phyloP scores from a whole-genome alignment of 495 filamentous ascomycete genomes.

The Penicillium desertorum region DNA sequence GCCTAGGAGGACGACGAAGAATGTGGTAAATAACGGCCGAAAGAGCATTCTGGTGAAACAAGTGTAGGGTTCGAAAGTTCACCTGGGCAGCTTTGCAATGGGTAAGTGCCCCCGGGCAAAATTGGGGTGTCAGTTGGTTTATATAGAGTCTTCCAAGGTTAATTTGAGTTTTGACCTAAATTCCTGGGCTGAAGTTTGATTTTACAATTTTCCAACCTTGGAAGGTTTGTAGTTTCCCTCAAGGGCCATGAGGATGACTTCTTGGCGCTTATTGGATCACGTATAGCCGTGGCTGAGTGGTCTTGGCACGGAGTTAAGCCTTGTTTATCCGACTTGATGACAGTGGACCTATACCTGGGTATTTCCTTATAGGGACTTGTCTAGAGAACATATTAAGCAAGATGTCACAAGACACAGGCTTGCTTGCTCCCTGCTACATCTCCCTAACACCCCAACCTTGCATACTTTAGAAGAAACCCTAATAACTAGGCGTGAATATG shows the following conservation, averaged over 20 bases:
- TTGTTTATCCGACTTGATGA: too few relatives aligned
- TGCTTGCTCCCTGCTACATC: too few relatives aligned
- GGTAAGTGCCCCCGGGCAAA: not conserved
- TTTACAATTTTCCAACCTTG: not conserved
- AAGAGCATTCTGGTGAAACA: not conserved
- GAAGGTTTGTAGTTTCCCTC: not conserved
- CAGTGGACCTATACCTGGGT: too few relatives aligned
- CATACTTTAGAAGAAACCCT: too few relatives aligned
- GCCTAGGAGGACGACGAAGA: not conserved
- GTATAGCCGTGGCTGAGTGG: slow-evolving; percentile 2
- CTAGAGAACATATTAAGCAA: too few relatives aligned
- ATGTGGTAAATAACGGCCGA: not conserved
- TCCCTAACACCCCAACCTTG: too few relatives aligned
- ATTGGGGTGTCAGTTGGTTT: not conserved
- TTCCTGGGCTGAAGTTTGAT: not conserved
- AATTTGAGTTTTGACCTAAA: not conserved
- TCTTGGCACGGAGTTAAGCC: slow-evolving; percentile 10
- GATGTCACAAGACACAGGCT: too few relatives aligned
- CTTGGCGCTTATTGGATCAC: slow-evolving; percentile 12
- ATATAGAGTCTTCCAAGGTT: not conserved
- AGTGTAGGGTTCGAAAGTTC: not conserved
- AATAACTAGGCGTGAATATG: too few relatives aligned
- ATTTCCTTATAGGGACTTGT: too few relatives aligned
- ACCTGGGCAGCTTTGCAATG: not conserved
- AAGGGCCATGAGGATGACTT: not conserved